Evolutionary conservation across 106 monocot genomes (phyloP).

Genomic region (Allium fistulosum): DNA sequence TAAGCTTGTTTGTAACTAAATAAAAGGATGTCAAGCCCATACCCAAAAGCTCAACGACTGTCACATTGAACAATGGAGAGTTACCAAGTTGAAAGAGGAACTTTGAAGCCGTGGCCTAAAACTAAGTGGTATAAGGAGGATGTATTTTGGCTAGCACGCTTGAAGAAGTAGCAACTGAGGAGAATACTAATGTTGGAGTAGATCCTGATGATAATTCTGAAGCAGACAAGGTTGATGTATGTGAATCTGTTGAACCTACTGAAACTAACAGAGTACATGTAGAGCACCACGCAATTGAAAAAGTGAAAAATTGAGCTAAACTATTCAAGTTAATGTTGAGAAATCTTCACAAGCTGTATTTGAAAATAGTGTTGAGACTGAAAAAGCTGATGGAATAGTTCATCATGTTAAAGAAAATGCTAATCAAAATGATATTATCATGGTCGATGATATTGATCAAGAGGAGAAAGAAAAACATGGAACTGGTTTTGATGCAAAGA

Average conservation of each 20-base stretch:
- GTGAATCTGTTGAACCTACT: neutral
- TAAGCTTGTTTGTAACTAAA: neutral
- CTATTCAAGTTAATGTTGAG: slow-evolving; percentile 1
- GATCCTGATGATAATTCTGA: slow-evolving; percentile 11
- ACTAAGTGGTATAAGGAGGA: slow-evolving; percentile 69
- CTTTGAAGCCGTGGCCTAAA: slow-evolving; percentile 49
- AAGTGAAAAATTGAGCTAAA: slow-evolving; percentile 8
- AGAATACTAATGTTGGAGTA: slow-evolving; percentile 2
- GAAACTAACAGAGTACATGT: slow-evolving; percentile 9
- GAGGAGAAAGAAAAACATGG: slow-evolving; percentile 3
- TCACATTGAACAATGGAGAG: slow-evolving; percentile 87
- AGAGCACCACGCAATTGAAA: neutral
- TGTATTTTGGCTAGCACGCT: slow-evolving; percentile 50
- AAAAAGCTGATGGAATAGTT: neutral
- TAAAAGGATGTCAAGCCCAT: slow-evolving; percentile 41
- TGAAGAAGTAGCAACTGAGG: slow-evolving; percentile 1
- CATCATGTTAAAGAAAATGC: neutral
- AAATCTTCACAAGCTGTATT: neutral
- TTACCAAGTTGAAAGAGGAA: slow-evolving; percentile 79
- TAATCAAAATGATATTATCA: slow-evolving; percentile 7
- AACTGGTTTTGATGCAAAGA: neutral
- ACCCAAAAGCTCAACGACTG: slow-evolving; percentile 51
- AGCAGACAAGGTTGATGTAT: slow-evolving; percentile 1
- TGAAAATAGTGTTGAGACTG: slow-evolving; percentile 5
- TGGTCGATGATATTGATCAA: slow-evolving; percentile 2